A percentile compares a stretch with the other conserved stretches of the same genome.
phyloP scores from a whole-genome alignment of 208 protist genomes.

The Leishmania major region DNA sequence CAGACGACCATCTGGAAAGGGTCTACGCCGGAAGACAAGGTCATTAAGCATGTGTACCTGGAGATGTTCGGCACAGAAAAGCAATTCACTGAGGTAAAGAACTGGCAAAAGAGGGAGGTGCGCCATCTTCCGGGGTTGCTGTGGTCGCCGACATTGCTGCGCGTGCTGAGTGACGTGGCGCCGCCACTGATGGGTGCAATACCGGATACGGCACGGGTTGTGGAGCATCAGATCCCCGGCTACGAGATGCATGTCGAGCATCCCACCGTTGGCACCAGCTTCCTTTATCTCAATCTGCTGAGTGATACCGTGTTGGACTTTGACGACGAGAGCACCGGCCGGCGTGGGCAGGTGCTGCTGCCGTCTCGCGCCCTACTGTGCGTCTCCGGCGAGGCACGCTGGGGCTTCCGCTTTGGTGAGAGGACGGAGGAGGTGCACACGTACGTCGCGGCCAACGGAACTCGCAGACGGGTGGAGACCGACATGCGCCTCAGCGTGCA shows the following conservation, averaged over 20 bases:
- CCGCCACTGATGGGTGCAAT: constrained; percentile 39
- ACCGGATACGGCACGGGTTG: constrained; percentile 83
- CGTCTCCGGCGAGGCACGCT: constrained; percentile 82
- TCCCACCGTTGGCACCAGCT: constrained; percentile 78
- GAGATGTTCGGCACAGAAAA: constrained; percentile 79
- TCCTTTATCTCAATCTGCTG: constrained; percentile 82
- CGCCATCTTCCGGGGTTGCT: constrained; percentile 70
- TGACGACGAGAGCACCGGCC: constrained; percentile 84
- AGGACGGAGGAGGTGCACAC: constrained; percentile 47
- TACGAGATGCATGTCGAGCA: constrained; percentile 90
- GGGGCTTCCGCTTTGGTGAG: constrained; percentile 88
- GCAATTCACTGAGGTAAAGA: constrained; percentile 82
- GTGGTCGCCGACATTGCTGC: constrained; percentile 80
- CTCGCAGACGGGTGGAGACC: constrained; percentile 45
- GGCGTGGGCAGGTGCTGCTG: constrained; percentile 64
- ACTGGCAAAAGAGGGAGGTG: constrained; percentile 66
- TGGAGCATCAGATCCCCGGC: constrained; percentile 82
- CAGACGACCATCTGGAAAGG: constrained; percentile 52
- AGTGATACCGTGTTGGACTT: constrained; percentile 80
- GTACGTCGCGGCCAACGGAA: constrained; percentile 40
- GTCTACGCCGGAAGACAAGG: constrained; percentile 56
- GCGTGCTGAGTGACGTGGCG: constrained; percentile 38
- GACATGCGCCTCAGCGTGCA: constrained; percentile 87
- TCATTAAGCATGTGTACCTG: constrained; percentile 79
- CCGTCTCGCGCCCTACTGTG: constrained; percentile 69